Evolutionary conservation across 2,329 filamentous ascomycete genomes (phyloP).

Genomic region (Alternaria sp.): DNA sequence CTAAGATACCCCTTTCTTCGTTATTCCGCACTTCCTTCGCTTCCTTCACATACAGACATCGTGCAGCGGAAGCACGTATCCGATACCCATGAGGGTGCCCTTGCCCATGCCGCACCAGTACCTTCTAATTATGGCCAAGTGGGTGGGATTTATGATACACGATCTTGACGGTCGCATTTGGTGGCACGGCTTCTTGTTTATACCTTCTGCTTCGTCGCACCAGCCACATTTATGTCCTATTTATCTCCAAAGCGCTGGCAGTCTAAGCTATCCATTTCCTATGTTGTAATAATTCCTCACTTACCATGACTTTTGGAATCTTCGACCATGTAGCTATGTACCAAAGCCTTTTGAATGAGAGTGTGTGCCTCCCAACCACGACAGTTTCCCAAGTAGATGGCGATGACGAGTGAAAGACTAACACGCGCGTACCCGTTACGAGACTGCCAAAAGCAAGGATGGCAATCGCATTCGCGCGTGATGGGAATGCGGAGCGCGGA

Average conservation of each 20-base stretch:
- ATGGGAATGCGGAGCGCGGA: conserved; percentile 13
- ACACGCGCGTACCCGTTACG: not conserved
- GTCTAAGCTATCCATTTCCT: conserved; percentile 9
- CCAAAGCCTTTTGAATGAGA: conserved; percentile 4
- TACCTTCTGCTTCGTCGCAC: conserved; percentile 22
- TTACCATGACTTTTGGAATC: conserved; percentile 11
- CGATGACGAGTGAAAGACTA: not conserved
- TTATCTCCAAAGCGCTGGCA: conserved; percentile 1
- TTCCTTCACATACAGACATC: conserved; percentile 28
- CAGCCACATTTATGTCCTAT: conserved; percentile 11
- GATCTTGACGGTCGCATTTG: conserved; percentile 39
- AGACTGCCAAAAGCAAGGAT: conserved; percentile 10
- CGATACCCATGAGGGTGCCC: conserved; percentile 18
- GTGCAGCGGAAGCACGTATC: conserved; percentile 28
- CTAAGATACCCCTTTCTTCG: conserved; percentile 61
- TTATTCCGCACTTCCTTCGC: conserved; percentile 36
- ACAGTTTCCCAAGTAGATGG: not conserved
- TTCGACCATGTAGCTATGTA: conserved; percentile 9
- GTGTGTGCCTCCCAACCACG: not conserved
- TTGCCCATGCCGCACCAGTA: conserved; percentile 15
- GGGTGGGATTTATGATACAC: conserved; percentile 33
- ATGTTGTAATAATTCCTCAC: conserved; percentile 11
- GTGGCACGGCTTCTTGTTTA: conserved; percentile 31
- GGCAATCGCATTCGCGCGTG: conserved; percentile 7
- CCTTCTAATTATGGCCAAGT: conserved; percentile 29